These are phyloP conservation scores for Xylaria sp. DNA, from an alignment of 2,329 filamentous ascomycete genomes.

Conservation along the genomic window DNA sequence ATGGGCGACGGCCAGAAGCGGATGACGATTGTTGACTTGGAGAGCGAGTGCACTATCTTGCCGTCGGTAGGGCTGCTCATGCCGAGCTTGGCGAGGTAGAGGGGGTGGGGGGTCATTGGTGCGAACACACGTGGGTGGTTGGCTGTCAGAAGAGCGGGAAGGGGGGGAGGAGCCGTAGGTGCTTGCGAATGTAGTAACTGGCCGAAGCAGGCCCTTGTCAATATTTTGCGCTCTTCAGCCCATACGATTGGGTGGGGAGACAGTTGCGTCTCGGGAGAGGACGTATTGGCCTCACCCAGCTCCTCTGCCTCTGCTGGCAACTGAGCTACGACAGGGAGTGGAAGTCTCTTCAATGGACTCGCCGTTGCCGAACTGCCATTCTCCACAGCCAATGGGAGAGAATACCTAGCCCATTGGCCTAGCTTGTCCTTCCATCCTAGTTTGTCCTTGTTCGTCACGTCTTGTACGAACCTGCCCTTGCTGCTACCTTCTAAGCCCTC, in stretches of 20 bases:
- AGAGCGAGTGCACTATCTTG: constrained; percentile 19
- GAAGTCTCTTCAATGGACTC: constrained; percentile 15
- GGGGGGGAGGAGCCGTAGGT: constrained; percentile 6
- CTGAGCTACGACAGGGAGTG: constrained; percentile 26
- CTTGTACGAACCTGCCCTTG: constrained; percentile 37
- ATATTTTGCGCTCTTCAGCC: constrained; percentile 25
- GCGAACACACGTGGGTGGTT: constrained; percentile 44
- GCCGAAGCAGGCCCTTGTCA: constrained; percentile 52
- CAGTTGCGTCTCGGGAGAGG: constrained; percentile 2
- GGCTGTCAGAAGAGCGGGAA: constrained; percentile 21
- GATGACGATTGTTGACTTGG: constrained; percentile 45
- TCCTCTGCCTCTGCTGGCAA: background rate
- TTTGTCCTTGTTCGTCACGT: constrained; percentile 34
- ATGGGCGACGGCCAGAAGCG: constrained; percentile 47
- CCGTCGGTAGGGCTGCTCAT: constrained; percentile 21
- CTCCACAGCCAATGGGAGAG: constrained; percentile 19
- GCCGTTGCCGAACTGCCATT: background rate
- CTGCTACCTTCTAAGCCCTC: background rate
- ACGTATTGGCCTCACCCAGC: constrained; percentile 1
- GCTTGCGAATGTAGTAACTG: constrained; percentile 45
- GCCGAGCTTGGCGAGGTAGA: constrained; percentile 43
- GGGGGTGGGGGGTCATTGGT: constrained; percentile 51
- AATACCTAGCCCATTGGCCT: constrained; percentile 40
- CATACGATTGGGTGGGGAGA: constrained; percentile 27
- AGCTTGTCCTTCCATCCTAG: constrained; percentile 43